phyloP scores from a whole-genome alignment of 768 basidiomycete species.

The Panaeolus cyanescens region DNA sequence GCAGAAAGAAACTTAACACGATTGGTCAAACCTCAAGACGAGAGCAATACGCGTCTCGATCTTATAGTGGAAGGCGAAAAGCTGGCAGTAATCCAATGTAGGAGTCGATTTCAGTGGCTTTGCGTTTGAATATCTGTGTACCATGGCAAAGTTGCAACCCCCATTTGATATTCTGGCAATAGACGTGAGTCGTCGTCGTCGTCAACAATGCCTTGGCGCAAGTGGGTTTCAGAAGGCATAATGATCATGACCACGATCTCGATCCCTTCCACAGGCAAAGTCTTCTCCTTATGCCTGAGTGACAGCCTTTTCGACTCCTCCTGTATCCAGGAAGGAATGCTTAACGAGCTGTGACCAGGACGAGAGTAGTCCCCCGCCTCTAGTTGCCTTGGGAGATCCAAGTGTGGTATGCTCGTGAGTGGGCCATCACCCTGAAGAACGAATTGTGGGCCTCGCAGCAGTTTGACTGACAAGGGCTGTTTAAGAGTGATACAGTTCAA shows the following conservation, averaged over 20 bases:
- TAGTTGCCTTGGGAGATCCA: not conserved
- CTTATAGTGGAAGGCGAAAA: too few species aligned
- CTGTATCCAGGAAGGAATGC: conserved; percentile 8
- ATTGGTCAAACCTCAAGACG: too few species aligned
- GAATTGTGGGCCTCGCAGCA: conserved; percentile 9
- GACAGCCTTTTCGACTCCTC: not conserved
- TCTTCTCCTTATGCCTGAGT: not conserved
- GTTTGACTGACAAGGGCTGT: conserved; percentile 25
- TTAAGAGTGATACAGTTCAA: not conserved
- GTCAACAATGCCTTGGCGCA: not conserved
- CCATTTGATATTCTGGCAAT: conserved; percentile 44
- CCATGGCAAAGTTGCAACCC: conserved; percentile 41
- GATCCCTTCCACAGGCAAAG: conserved; percentile 16
- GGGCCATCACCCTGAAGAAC: not conserved
- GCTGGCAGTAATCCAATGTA: too few species aligned
- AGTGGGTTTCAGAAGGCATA: conserved; percentile 38
- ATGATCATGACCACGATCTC: conserved; percentile 47
- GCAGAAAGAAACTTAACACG: too few species aligned
- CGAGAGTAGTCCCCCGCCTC: conserved; percentile 2
- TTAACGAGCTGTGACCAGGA: not conserved
- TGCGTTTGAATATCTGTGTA: conserved; percentile 7
- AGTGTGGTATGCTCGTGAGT: not conserved
- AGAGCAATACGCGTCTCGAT: too few species aligned
- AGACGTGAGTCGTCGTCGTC: not conserved
- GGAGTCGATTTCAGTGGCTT: not conserved